phyloP scores from a whole-genome alignment of 768 basidiomycete genomes.

The Boletus vermiculosoides region DNA sequence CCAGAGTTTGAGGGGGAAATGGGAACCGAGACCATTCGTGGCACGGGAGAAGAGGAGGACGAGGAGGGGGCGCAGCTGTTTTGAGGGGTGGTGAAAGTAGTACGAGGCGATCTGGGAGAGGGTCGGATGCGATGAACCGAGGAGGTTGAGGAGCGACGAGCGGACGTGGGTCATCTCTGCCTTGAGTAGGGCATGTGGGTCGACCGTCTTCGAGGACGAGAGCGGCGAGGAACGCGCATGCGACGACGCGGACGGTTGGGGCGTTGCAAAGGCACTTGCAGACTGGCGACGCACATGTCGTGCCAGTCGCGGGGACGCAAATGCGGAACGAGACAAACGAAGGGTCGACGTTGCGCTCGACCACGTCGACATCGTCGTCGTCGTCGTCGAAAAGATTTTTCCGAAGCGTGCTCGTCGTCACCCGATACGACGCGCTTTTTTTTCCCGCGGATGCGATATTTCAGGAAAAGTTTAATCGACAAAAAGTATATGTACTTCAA shows the following conservation, averaged over 20 bases:
- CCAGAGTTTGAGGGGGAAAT: constrained; percentile 62
- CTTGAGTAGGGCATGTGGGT: constrained; percentile 70
- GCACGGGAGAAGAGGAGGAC: constrained; percentile 89
- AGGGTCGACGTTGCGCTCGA: constrained; percentile 14
- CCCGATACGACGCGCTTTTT: neutral
- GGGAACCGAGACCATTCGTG: constrained; percentile 81
- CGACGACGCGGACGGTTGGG: constrained; percentile 11
- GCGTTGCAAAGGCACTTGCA: constrained; percentile 41
- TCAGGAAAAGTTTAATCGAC: neutral
- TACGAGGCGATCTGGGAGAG: constrained; percentile 87
- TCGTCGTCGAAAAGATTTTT: constrained; percentile 2
- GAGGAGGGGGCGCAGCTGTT: constrained; percentile 86
- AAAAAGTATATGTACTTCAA: neutral
- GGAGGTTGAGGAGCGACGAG: constrained; percentile 66
- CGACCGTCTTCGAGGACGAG: constrained; percentile 32
- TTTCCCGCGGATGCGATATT: constrained; percentile 26
- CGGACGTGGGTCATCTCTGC: constrained; percentile 73
- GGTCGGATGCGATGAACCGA: constrained; percentile 87
- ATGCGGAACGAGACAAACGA: constrained; percentile 14
- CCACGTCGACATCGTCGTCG: constrained; percentile 24
- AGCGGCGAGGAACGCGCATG: constrained; percentile 18
- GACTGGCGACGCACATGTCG: constrained; percentile 37
- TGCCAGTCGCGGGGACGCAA: constrained; percentile 2
- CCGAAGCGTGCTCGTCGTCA: neutral
- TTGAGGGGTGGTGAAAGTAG: constrained; percentile 87